These are phyloP conservation scores for Serendipita sp. DNA, from an alignment of 768 basidiomycete genomes.

Conservation along the genomic window DNA sequence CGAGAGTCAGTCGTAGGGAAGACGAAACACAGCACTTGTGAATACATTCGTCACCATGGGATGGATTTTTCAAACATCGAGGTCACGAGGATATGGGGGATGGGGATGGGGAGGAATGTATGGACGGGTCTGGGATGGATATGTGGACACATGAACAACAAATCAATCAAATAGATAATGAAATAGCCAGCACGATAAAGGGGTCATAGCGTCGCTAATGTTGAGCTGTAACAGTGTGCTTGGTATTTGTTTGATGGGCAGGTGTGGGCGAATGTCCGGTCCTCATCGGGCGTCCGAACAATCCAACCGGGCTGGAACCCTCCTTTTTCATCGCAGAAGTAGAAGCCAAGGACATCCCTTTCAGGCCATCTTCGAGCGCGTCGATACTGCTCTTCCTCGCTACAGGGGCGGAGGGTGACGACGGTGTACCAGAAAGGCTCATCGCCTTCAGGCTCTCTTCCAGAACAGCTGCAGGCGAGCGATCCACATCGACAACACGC, in stretches of 20 bases:
- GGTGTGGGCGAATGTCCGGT: slow-evolving; percentile 1
- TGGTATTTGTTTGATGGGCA: not conserved
- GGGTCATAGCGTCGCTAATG: not conserved
- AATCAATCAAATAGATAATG: not conserved
- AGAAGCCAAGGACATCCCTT: not conserved
- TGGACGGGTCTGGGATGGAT: not conserved
- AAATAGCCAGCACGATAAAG: not conserved
- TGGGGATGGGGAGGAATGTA: not conserved
- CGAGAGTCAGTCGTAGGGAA: no score
- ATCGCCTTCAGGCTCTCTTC: slow-evolving; percentile 14
- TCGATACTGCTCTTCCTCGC: slow-evolving; percentile 1
- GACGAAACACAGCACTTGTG: no score
- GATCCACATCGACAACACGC: slow-evolving; percentile 50
- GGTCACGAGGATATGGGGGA: not conserved
- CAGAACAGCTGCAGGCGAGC: slow-evolving; percentile 9
- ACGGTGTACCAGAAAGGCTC: not conserved
- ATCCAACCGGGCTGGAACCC: not conserved
- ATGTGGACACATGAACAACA: not conserved
- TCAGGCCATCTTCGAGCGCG: slow-evolving; percentile 2
- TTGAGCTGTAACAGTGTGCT: slow-evolving; percentile 1
- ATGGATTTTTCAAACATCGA: no score
- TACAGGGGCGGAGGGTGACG: not conserved
- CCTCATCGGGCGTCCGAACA: not conserved
- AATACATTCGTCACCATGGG: no score
- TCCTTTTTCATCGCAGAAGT: not conserved